These are phyloP conservation scores for Vachellia collinsii DNA, from an alignment of 306 rosid genomes.

Conservation along the genomic window DNA sequence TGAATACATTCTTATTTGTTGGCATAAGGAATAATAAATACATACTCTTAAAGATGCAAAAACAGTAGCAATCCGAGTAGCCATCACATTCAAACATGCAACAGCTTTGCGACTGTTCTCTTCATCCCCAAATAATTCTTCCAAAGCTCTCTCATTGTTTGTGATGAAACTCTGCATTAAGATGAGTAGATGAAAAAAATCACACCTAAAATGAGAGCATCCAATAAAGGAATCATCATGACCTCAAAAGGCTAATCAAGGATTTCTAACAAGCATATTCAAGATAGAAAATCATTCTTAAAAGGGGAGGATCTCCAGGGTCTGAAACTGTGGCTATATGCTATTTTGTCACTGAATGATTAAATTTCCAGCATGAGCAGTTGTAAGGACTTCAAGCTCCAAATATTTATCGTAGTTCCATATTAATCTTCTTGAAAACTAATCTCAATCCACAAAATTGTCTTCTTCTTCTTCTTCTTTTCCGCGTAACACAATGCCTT, in stretches of 20 bases:
- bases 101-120: constrained; percentile 70
- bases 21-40: constrained; percentile 22
- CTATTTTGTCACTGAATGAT: constrained; percentile 23
- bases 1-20: constrained; percentile 20
- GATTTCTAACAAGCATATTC: constrained; percentile 12
- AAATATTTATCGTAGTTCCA: constrained; percentile 24
- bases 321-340: background rate
- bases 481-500: background rate
- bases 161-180: constrained; percentile 82
- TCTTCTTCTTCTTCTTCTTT: no score
- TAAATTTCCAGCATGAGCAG: constrained; percentile 28
- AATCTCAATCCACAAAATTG: constrained; percentile 1
- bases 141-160: constrained; percentile 86
- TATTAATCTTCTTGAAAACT: background rate
- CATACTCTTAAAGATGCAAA: constrained; percentile 92
- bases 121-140: constrained; percentile 87
- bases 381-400: constrained; percentile 19
- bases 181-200: constrained; percentile 20
- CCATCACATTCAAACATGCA: constrained; percentile 80
- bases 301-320: constrained; percentile 26
- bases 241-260: constrained; percentile 27
- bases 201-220: constrained; percentile 20
- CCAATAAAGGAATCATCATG: constrained; percentile 30
- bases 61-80: constrained; percentile 85
- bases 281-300: constrained; percentile 13